Conservation (phyloP, 164 flowering plant genomes). For the Amborella trichopoda region DNA sequence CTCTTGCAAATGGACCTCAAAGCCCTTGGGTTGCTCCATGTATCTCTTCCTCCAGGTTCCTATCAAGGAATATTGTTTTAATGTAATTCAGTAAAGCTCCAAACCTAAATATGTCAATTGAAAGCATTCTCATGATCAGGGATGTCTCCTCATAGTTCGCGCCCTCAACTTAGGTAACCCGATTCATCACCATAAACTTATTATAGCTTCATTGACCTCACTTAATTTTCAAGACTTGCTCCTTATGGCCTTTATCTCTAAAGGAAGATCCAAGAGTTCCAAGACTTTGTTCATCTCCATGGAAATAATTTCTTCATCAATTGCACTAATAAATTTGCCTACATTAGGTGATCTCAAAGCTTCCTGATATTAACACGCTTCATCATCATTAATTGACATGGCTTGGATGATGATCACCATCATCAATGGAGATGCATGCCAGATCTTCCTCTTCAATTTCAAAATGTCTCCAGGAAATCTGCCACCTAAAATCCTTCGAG, state of each 20-base stretch:
- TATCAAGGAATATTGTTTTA: background rate
- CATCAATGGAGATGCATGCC: background rate
- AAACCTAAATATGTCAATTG: background rate
- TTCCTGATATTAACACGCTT: background rate
- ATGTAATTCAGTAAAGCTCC: background rate
- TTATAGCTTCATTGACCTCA: background rate
- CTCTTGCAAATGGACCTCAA: background rate
- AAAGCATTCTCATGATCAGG: background rate
- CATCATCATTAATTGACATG: no score
- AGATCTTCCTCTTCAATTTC: background rate
- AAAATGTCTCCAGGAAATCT: background rate
- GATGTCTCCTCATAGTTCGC: background rate
- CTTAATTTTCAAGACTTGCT: background rate
- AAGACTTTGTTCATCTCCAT: background rate
- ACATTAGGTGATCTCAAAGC: background rate
- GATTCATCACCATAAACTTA: no score
- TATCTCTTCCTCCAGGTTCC: background rate
- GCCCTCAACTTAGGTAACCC: no score
- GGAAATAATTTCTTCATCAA: background rate
- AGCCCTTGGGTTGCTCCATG: background rate
- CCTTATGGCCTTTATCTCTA: background rate
- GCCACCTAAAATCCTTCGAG: no score
- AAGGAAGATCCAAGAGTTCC: background rate
- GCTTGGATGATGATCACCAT: no score
- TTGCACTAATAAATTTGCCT: background rate